phyloP scores from a whole-genome alignment of 73 alveolate species.

The Uronychia binucleata region DNA sequence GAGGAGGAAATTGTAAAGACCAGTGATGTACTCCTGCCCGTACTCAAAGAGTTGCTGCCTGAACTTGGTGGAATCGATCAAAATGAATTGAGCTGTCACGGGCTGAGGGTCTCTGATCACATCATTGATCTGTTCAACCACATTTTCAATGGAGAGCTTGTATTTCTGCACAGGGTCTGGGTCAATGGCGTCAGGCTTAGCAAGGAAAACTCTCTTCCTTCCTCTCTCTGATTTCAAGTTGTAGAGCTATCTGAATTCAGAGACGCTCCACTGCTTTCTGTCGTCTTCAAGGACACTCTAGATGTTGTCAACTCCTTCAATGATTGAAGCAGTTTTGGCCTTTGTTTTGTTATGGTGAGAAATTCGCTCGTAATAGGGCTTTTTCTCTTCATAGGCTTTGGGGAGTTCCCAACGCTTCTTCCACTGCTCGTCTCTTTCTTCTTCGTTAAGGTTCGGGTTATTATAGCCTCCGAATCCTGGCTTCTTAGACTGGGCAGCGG shows the following conservation, averaged over 20 bases:
- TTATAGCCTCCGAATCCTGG: slow-evolving; percentile 28
- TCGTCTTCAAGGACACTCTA: slow-evolving; percentile 51
- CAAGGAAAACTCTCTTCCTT: slow-evolving; percentile 39
- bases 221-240: slow-evolving; percentile 60
- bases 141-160: slow-evolving; percentile 59
- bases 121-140: slow-evolving; percentile 47
- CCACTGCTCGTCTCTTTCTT: slow-evolving; percentile 64
- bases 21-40: slow-evolving; percentile 53
- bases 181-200: slow-evolving; percentile 47
- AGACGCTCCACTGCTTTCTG: slow-evolving; percentile 44
- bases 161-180: slow-evolving; percentile 63
- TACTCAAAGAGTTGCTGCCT: slow-evolving; percentile 35
- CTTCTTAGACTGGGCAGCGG: background rate
- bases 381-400: slow-evolving; percentile 42
- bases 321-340: slow-evolving; percentile 25
- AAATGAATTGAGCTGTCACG: slow-evolving; percentile 44
- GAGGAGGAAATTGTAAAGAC: slow-evolving; percentile 37
- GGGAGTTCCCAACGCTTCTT: slow-evolving; percentile 61
- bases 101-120: slow-evolving; percentile 42
- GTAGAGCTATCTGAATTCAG: slow-evolving; percentile 60
- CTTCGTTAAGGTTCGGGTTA: slow-evolving; percentile 58
- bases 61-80: slow-evolving; percentile 51
- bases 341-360: slow-evolving; percentile 33
- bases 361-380: slow-evolving; percentile 56
- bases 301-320: slow-evolving; percentile 60